Conservation (phyloP, 225 moss, liverwort and hornwort genomes). For the Pseudisothecium myosuroides region DNA sequence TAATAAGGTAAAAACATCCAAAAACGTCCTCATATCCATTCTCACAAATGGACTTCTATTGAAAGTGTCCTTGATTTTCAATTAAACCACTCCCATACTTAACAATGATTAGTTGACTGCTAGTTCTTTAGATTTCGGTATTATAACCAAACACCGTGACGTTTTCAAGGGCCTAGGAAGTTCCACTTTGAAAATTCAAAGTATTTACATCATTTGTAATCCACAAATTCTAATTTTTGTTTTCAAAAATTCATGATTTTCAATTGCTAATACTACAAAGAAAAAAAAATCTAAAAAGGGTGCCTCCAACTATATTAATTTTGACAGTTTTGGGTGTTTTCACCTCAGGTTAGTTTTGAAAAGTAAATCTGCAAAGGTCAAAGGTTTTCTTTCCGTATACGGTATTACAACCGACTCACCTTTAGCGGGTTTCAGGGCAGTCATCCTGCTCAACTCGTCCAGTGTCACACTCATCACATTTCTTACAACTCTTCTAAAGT, state of each 20-base stretch:
- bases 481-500: neutral
- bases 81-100: neutral
- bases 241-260: too few species aligned
- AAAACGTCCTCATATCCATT: too few species aligned
- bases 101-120: accelerated
- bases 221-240: too few species aligned
- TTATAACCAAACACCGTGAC: too few species aligned
- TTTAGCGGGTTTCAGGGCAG: neutral
- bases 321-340: neutral
- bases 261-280: too few species aligned
- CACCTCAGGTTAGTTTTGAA: too few species aligned
- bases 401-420: neutral
- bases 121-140: neutral
- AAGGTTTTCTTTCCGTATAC: too few species aligned
- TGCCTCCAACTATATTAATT: neutral
- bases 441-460: neutral
- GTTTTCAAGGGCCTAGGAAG: neutral
- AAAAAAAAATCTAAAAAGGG: too few species aligned
- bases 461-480: neutral
- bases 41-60: neutral
- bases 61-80: neutral
- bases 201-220: too few species aligned
- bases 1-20: too few species aligned
- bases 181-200: too few species aligned
- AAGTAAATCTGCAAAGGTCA: neutral